These are phyloP conservation scores for Diaporthe ilicicola DNA, from an alignment of 2,329 filamentous ascomycete species.

Conservation along the genomic window DNA sequence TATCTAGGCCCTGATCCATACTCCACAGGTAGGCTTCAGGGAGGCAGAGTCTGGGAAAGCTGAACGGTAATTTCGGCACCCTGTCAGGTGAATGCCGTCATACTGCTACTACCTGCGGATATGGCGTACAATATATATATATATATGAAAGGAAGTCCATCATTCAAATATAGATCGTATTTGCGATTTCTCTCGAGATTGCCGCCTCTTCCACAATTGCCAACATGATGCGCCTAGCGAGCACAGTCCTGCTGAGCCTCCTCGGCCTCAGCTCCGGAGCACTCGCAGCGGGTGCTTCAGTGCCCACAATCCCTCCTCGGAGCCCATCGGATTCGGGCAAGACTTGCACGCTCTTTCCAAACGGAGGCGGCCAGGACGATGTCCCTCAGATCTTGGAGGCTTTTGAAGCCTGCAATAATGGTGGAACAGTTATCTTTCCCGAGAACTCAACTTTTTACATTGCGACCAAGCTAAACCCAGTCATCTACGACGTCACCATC, in stretches of 20 bases:
- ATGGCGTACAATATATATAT: not conserved
- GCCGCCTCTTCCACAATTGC: not conserved
- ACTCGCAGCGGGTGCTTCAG: not conserved
- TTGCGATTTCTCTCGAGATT: too few species aligned
- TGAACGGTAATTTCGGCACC: not conserved
- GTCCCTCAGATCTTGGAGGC: slow-evolving; percentile 40
- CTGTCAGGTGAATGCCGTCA: slow-evolving; percentile 3
- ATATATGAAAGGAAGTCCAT: too few species aligned
- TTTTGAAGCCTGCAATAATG: slow-evolving; percentile 38
- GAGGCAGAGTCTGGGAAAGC: not conserved
- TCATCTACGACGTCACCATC: slow-evolving; percentile 57
- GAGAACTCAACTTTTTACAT: slow-evolving; percentile 60
- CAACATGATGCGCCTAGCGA: slow-evolving; percentile 13
- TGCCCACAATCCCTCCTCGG: slow-evolving; percentile 22
- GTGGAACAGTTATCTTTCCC: slow-evolving; percentile 57
- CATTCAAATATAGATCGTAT: not conserved
- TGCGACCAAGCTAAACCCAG: slow-evolving; percentile 56
- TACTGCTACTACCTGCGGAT: not conserved
- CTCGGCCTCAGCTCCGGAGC: slow-evolving; percentile 7
- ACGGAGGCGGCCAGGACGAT: slow-evolving; percentile 36
- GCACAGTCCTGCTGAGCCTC: slow-evolving; percentile 11
- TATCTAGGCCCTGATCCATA: not conserved
- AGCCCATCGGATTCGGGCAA: slow-evolving; percentile 34
- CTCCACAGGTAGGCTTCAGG: not conserved
- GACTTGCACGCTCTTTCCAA: slow-evolving; percentile 37